Percentiles rank a stretch among this genome's conserved stretches.
phyloP scores from a whole-genome alignment of 495 filamentous ascomycete species.

The Talaromyces thailandensis region DNA sequence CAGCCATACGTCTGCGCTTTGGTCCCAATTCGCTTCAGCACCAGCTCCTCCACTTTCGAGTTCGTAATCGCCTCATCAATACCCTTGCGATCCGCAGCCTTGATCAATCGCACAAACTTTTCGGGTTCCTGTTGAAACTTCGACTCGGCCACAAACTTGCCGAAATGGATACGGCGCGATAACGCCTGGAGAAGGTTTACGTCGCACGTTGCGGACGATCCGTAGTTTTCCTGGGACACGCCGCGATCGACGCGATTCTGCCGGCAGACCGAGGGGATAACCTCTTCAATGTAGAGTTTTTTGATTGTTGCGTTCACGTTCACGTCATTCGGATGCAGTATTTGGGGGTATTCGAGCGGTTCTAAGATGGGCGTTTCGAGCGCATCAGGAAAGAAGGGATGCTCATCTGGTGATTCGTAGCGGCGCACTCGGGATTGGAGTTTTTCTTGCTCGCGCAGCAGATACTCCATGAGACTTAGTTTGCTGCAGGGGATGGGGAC shows the following conservation, averaged over 20 bases:
- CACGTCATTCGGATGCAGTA: conserved; percentile 87
- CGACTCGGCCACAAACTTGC: conserved; percentile 97
- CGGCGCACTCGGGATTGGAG: conserved; percentile 92
- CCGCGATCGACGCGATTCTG: conserved; percentile 66
- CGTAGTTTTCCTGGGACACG: conserved; percentile 89
- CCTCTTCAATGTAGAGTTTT: conserved; percentile 67
- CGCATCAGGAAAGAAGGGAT: conserved; percentile 88
- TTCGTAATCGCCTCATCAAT: conserved; percentile 91
- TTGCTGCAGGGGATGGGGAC: conserved; percentile 62
- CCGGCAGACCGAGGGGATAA: conserved; percentile 76
- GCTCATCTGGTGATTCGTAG: conserved; percentile 93
- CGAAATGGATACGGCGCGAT: conserved; percentile 90
- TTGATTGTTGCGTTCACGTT: conserved; percentile 88
- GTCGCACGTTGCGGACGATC: conserved; percentile 84
- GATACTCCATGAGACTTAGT: conserved; percentile 87
- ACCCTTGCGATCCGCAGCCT: conserved; percentile 62
- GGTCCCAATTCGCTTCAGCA: conserved; percentile 74
- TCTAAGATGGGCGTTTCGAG: conserved; percentile 74
- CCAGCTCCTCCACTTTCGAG: conserved; percentile 79
- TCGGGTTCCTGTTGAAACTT: conserved; percentile 86
- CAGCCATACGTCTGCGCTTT: conserved; percentile 96
- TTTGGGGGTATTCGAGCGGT: conserved; percentile 80
- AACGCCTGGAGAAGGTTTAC: conserved; percentile 86
- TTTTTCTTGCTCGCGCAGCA: conserved; percentile 79
- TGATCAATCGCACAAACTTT: conserved; percentile 70